These are phyloP conservation scores for Phascolomyces articulosus DNA, from an alignment of 371 early-diverging fungal species.

Conservation along the genomic window DNA sequence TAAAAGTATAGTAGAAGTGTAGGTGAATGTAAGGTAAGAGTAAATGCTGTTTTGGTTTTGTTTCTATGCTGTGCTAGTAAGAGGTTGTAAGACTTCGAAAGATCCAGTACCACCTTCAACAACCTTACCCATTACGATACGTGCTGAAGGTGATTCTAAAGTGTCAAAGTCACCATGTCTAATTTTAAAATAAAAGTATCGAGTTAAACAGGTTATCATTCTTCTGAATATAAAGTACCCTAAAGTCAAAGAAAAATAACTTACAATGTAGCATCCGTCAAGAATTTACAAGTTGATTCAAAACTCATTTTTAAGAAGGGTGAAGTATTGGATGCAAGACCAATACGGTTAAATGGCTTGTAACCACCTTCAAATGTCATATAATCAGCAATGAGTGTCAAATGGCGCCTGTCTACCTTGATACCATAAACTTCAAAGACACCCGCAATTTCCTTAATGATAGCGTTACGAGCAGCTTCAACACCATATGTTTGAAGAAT, in stretches of 20 bases:
- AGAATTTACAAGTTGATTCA: slow-evolving; percentile 94
- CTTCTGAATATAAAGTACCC: no score
- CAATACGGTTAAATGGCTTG: slow-evolving; percentile 96
- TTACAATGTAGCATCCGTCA: slow-evolving; percentile 88
- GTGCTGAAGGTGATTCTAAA: slow-evolving; percentile 88
- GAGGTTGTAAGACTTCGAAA: slow-evolving; percentile 84
- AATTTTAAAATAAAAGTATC: no score
- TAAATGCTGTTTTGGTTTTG: background rate
- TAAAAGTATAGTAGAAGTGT: no score
- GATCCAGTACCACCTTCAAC: slow-evolving; percentile 95
- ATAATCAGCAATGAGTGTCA: slow-evolving; percentile 98
- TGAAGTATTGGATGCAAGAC: slow-evolving; percentile 88
- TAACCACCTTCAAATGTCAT: slow-evolving; percentile 99
- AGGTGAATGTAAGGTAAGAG: background rate
- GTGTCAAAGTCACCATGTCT: slow-evolving; percentile 86
- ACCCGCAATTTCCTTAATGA: slow-evolving; percentile 93
- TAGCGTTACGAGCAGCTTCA: slow-evolving; percentile 96
- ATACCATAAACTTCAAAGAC: slow-evolving; percentile 99
- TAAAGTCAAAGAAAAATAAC: slow-evolving; percentile 27
- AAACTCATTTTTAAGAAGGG: slow-evolving; percentile 98
- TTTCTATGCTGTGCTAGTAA: slow-evolving; percentile 19
- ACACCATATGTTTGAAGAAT: slow-evolving; percentile 96
- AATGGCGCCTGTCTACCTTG: slow-evolving; percentile 94
- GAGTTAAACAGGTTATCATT: no score
- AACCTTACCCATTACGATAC: slow-evolving; percentile 93